Base-by-base conservation (phyloP, 2,329 filamentous ascomycete species). In the Paecilomyces niveus region DNA sequence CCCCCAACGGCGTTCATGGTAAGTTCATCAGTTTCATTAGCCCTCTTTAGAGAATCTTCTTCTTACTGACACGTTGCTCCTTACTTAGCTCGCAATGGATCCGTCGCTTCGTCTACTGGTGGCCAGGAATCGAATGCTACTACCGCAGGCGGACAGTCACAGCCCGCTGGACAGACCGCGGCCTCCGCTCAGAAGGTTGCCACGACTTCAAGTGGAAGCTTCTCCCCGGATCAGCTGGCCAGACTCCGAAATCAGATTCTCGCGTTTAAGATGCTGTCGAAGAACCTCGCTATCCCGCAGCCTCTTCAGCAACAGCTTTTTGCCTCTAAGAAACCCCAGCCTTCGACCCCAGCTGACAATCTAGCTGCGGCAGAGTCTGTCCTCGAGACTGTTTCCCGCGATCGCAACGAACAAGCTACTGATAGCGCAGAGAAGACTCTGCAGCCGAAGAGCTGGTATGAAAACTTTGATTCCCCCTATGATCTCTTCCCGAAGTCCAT, bases 261-360 rank as follows among this genome's bases (percentile, higher is more conserved):
- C 66, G 92, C 93, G 0, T 97, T 97, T 76, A 95, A 95, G 75
- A 83, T 92, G 64, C 81, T 99, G 3, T 88, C 90, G 4, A 95
- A 94, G 74, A 96, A 96, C 65, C 81, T 89, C 13, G 88, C 92
- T 0, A 85, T 97, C 3, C 91, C 93, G 0, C 75, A 84, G 31
- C 83, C 85, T 62, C 83, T 96, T 63, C 91, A 96, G 71, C 89
- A 93, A 68, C 85, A 89, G 54, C 86, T 97, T 39, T 96, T 92
- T 70, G 82, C 88, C 52, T 86, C 73, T 70, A 67, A 76, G 62
- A 75, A 74, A 62, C 60, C 63, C 21, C 71, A 68, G 62, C 71
- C 70, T 3, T 73, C 75, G 22, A 69, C 73, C 10, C 72, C 73
- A 9, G 65, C 74, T 8, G 72, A 75, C 15, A 72, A 67, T 26